Evolutionary conservation across 768 basidiomycete genomes (phyloP).

Genomic region (Pleurotus pulmonarius): DNA sequence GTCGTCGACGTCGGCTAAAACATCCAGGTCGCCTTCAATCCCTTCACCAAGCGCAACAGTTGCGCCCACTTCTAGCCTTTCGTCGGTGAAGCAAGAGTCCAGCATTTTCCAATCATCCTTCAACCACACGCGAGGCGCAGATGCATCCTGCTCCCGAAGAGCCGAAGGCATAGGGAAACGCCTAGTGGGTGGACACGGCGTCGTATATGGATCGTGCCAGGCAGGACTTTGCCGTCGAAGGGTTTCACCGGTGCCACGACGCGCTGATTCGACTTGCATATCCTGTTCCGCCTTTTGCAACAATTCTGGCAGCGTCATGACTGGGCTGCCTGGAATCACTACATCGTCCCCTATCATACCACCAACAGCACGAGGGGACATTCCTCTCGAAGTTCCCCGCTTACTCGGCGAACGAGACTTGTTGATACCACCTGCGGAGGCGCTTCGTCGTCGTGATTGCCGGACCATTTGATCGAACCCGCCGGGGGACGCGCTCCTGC

Average conservation of each 20-base stretch:
- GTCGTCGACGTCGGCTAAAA: constrained; percentile 47
- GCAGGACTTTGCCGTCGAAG: neutral
- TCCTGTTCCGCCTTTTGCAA: constrained; percentile 51
- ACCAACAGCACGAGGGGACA: constrained; percentile 23
- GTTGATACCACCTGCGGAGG: constrained; percentile 26
- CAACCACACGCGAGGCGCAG: constrained; percentile 45
- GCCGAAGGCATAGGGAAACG: neutral
- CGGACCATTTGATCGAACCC: constrained; percentile 28
- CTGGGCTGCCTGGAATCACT: constrained; percentile 51
- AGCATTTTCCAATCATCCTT: constrained; percentile 79
- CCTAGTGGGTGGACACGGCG: constrained; percentile 1
- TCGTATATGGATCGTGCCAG: neutral
- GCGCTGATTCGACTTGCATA: neutral
- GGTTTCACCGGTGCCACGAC: neutral
- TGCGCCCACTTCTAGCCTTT: constrained; percentile 48
- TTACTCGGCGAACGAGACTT: constrained; percentile 15
- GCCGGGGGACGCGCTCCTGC: constrained; percentile 27
- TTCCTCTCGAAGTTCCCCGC: constrained; percentile 12
- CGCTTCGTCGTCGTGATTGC: constrained; percentile 30
- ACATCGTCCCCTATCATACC: constrained; percentile 49
- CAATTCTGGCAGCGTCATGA: constrained; percentile 51
- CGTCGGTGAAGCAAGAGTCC: constrained; percentile 76
- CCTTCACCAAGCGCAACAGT: constrained; percentile 22
- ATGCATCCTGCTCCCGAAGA: constrained; percentile 1
- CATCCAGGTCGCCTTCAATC: constrained; percentile 5